Conservation (phyloP, 768 basidiomycete species). For the Lactarius tabidus region DNA sequence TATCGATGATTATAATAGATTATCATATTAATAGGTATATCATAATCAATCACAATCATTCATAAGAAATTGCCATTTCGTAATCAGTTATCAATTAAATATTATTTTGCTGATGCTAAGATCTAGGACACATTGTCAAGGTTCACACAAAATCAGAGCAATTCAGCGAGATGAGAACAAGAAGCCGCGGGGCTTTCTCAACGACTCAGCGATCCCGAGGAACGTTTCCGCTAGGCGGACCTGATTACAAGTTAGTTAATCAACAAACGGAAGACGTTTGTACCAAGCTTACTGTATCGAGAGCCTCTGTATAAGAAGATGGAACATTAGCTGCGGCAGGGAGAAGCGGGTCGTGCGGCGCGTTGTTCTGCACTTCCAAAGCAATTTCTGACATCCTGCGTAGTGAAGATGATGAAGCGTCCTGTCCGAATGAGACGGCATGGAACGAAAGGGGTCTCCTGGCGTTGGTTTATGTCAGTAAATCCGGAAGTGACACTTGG, state of each 20-base stretch:
- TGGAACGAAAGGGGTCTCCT: slow-evolving; percentile 57
- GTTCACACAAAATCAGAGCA: slow-evolving; percentile 11
- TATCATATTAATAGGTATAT: too few relatives aligned
- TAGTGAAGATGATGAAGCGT: slow-evolving; percentile 32
- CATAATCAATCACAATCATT: too few relatives aligned
- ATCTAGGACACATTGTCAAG: too few relatives aligned
- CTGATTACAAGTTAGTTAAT: slow-evolving; percentile 29
- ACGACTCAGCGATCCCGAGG: slow-evolving; percentile 52
- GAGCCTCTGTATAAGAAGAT: slow-evolving; percentile 48
- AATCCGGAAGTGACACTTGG: not conserved
- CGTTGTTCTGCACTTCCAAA: slow-evolving; percentile 40
- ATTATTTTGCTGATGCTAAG: too few relatives aligned
- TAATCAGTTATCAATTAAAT: too few relatives aligned
- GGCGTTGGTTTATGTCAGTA: not conserved
- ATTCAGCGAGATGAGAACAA: slow-evolving; percentile 37
- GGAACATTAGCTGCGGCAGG: slow-evolving; percentile 31
- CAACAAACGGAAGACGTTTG: not conserved
- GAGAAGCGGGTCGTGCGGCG: slow-evolving; percentile 39
- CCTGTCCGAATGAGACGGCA: slow-evolving; percentile 49
- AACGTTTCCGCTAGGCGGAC: slow-evolving; percentile 54
- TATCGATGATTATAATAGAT: too few relatives aligned
- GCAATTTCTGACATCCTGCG: slow-evolving; percentile 51
- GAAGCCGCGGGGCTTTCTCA: slow-evolving; percentile 50
- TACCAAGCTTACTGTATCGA: slow-evolving; percentile 43
- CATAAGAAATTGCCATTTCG: too few relatives aligned